Conservation (phyloP, 768 basidiomycete genomes). For the Tylopilus felleus region DNA sequence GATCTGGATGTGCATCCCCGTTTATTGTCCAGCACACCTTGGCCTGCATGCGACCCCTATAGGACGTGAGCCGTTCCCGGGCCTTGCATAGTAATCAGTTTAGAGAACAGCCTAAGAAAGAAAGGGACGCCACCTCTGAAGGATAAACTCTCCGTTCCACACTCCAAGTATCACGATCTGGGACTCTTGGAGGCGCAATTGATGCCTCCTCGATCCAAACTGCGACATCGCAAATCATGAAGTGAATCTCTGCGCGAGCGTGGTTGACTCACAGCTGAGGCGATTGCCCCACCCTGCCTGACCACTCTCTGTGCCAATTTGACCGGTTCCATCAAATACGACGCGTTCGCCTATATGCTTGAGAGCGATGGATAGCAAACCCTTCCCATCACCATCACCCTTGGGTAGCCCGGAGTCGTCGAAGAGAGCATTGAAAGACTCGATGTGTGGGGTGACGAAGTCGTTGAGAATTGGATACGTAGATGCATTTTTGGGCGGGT, state of each 20-base stretch:
- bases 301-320: conserved; percentile 50
- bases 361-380: conserved; percentile 72
- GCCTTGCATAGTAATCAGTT: conserved; percentile 48
- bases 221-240: conserved; percentile 33
- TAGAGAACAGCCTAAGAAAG: neutral
- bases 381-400: conserved; percentile 74
- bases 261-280: conserved; percentile 64
- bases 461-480: conserved; percentile 84
- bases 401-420: conserved; percentile 82
- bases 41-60: conserved; percentile 84
- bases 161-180: conserved; percentile 75
- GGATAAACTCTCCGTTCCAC: conserved; percentile 82
- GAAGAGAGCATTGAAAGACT: conserved; percentile 95
- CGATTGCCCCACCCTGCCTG: conserved; percentile 73
- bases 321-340: conserved; percentile 79
- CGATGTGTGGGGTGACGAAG: conserved; percentile 89
- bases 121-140: conserved; percentile 57
- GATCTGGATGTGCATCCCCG: conserved; percentile 58
- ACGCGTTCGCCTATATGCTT: conserved; percentile 88
- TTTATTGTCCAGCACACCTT: conserved; percentile 83
- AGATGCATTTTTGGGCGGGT: conserved; percentile 66
- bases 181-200: conserved; percentile 80
- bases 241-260: conserved; percentile 4
- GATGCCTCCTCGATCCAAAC: conserved; percentile 90
- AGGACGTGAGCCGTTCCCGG: conserved; percentile 89